phyloP scores from a whole-genome alignment of 2,329 filamentous ascomycete species.

The Trichophyton verrucosum region DNA sequence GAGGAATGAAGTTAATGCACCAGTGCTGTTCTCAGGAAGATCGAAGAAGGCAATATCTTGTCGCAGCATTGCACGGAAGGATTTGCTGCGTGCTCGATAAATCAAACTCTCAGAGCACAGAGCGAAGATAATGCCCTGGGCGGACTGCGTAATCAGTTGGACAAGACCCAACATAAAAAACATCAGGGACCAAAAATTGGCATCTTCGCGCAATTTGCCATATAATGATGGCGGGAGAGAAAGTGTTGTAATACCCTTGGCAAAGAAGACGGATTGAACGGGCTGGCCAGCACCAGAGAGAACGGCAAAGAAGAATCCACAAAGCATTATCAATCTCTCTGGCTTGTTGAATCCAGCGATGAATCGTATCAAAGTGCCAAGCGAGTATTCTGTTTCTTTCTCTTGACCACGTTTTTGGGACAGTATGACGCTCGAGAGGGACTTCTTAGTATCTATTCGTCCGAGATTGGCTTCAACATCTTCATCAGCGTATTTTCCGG shows the following conservation, averaged over 20 bases:
- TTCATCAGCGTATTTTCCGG: slow-evolving; percentile 20
- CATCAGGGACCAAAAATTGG: slow-evolving; percentile 81
- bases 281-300: slow-evolving; percentile 75
- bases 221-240: slow-evolving; percentile 44
- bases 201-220: slow-evolving; percentile 51
- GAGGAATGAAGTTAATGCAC: slow-evolving; percentile 76
- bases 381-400: slow-evolving; percentile 47
- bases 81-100: slow-evolving; percentile 65
- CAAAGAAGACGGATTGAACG: slow-evolving; percentile 67
- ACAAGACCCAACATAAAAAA: slow-evolving; percentile 71
- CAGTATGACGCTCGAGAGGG: slow-evolving; percentile 58
- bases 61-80: slow-evolving; percentile 77
- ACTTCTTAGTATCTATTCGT: slow-evolving; percentile 40
- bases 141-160: slow-evolving; percentile 55
- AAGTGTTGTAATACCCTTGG: slow-evolving; percentile 69
- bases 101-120: slow-evolving; percentile 77
- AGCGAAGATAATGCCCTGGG: slow-evolving; percentile 64
- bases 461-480: slow-evolving; percentile 23
- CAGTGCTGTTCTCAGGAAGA: slow-evolving; percentile 73
- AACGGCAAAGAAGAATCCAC: slow-evolving; percentile 60
- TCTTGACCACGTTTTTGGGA: slow-evolving; percentile 41
- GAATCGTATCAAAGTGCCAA: slow-evolving; percentile 66
- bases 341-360: slow-evolving; percentile 66
- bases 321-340: slow-evolving; percentile 59
- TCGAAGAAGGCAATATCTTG: slow-evolving; percentile 94